These are phyloP conservation scores for Chlamydomonas sp. DNA, from an alignment of 139 green algal species.

Conservation along the genomic window DNA sequence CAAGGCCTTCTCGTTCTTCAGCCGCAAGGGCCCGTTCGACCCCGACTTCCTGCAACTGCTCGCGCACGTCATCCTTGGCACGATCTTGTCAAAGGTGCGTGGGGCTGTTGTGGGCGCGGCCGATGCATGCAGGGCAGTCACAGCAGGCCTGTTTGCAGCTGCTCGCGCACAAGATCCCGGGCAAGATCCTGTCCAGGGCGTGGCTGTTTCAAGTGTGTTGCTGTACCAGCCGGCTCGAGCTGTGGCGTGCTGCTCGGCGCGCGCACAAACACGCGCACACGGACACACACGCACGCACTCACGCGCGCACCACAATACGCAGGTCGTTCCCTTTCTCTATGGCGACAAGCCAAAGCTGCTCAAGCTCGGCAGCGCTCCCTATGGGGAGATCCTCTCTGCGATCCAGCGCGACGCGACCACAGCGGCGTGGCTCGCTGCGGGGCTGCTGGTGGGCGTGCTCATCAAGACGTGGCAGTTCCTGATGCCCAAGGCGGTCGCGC, in stretches of 20 bases:
- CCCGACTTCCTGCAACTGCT: constrained; percentile 44
- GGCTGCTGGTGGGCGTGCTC: too few species aligned
- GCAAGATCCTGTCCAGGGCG: constrained; percentile 33
- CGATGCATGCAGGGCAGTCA: neutral
- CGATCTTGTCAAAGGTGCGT: neutral
- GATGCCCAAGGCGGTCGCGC: neutral
- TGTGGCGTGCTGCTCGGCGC: too few species aligned
- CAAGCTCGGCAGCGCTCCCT: constrained; percentile 34
- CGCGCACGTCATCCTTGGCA: constrained; percentile 39
- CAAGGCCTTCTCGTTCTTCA: constrained; percentile 44
- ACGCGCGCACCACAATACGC: too few species aligned
- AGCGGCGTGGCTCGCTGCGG: constrained; percentile 9
- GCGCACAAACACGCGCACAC: too few species aligned
- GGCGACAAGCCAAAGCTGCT: constrained; percentile 40
- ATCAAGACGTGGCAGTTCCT: too few species aligned
- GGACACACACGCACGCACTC: too few species aligned
- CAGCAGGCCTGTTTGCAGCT: neutral
- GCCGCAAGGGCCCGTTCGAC: constrained; percentile 35
- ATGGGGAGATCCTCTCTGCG: constrained; percentile 29
- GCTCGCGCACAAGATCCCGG: neutral
- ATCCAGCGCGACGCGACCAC: constrained; percentile 27
- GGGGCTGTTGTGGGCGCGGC: neutral
- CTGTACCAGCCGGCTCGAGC: too few species aligned
- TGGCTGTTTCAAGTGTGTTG: neutral
- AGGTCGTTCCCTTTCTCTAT: constrained; percentile 47